phyloP scores from a whole-genome alignment of 2,329 filamentous ascomycete genomes.

The Fusarium sp. region DNA sequence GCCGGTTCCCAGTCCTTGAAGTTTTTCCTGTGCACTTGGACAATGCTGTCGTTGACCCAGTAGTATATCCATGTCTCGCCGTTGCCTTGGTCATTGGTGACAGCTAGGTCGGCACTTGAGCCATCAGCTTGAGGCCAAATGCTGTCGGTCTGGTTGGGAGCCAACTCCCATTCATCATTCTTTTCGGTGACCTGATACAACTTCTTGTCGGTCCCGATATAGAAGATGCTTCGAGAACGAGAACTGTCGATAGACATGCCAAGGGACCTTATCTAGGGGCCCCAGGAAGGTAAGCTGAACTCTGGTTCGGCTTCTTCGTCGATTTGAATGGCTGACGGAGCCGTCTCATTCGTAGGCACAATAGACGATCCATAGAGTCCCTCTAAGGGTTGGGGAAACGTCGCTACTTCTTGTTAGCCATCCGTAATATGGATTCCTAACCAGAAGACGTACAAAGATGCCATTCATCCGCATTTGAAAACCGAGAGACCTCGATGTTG shows the following conservation, averaged over 20 bases:
- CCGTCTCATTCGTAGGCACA: not conserved
- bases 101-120: not conserved
- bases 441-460: not conserved
- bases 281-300: not conserved
- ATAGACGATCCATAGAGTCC: not conserved
- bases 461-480: not conserved
- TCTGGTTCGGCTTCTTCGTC: not conserved
- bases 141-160: not conserved
- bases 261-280: not conserved
- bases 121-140: not conserved
- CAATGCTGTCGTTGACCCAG: not conserved
- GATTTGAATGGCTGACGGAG: not conserved
- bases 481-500: not conserved
- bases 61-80: not conserved
- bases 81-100: not conserved
- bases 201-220: not conserved
- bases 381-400: not conserved
- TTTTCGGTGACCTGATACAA: not conserved
- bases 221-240: not conserved
- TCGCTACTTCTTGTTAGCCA: not conserved
- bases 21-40: not conserved
- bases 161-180: not conserved
- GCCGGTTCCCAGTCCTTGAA: not conserved
- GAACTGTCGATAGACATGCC: not conserved
- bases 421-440: not conserved